These are phyloP conservation scores for Lachnellula suecica DNA, from an alignment of 2,329 filamentous ascomycete species.

Conservation along the genomic window DNA sequence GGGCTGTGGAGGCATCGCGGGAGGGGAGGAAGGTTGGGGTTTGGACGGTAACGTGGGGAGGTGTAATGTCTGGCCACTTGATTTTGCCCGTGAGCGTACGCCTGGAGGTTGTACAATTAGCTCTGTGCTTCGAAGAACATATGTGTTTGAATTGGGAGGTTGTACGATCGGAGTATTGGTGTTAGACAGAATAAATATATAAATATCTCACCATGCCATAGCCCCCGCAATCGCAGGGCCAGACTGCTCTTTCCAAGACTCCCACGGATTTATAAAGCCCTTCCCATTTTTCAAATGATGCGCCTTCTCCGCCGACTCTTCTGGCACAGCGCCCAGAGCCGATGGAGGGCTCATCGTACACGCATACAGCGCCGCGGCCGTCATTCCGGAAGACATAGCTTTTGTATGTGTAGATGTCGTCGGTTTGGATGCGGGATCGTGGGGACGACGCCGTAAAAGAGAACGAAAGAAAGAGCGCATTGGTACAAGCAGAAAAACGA, in stretches of 20 bases:
- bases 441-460: conserved; percentile 22
- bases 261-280: conserved; percentile 58
- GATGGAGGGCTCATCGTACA: conserved; percentile 24
- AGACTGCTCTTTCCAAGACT: conserved; percentile 44
- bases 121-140: not conserved
- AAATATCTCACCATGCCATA: conserved; percentile 39
- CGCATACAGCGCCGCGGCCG: conserved; percentile 24
- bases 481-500: conserved; percentile 36
- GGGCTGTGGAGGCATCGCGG: conserved; percentile 48
- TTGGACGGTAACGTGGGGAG: conserved; percentile 60
- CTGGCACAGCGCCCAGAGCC: conserved; percentile 27
- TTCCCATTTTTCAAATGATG: conserved; percentile 53
- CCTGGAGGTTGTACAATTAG: conserved; percentile 7
- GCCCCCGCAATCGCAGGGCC: conserved; percentile 32
- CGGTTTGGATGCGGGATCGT: not conserved
- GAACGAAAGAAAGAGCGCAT: conserved; percentile 44
- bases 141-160: not conserved
- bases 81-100: conserved; percentile 21
- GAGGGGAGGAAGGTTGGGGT: conserved; percentile 57
- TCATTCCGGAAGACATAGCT: conserved; percentile 22
- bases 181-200: not conserved
- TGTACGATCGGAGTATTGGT: not conserved
- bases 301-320: conserved; percentile 38
- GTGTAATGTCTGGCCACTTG: conserved; percentile 54
- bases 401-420: conserved; percentile 9